phyloP scores from a whole-genome alignment of 2,329 filamentous ascomycete species.

The Pseudofabraea citricarpa region DNA sequence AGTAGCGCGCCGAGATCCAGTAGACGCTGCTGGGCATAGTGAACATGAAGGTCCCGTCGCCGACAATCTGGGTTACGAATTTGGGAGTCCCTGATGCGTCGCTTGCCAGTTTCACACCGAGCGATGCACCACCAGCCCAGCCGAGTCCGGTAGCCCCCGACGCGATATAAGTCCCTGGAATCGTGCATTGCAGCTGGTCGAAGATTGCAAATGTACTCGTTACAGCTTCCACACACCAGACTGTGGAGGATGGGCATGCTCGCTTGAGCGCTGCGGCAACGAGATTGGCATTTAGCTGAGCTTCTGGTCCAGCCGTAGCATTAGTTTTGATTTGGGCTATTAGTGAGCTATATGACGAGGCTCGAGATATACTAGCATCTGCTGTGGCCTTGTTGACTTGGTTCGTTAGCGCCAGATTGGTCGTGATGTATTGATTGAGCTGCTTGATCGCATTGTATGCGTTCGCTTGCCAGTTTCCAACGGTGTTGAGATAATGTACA shows the following conservation, averaged over 20 bases:
- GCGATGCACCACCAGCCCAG: slow-evolving; percentile 68
- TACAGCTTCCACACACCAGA: slow-evolving; percentile 71
- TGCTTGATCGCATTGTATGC: slow-evolving; percentile 60
- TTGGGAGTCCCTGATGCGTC: slow-evolving; percentile 41
- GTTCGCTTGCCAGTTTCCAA: slow-evolving; percentile 61
- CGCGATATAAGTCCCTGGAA: slow-evolving; percentile 70
- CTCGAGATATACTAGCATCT: background rate
- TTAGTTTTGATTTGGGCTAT: background rate
- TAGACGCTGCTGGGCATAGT: slow-evolving; percentile 57
- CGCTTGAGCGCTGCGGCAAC: slow-evolving; percentile 41
- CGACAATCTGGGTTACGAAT: slow-evolving; percentile 56
- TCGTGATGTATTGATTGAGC: slow-evolving; percentile 40
- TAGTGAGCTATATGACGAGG: background rate
- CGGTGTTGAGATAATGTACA: slow-evolving; percentile 63
- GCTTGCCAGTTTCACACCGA: slow-evolving; percentile 69
- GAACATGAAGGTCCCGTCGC: slow-evolving; percentile 61
- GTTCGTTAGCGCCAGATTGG: background rate
- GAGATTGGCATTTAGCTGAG: slow-evolving; percentile 33
- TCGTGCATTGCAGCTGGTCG: slow-evolving; percentile 61
- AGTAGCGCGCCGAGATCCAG: slow-evolving; percentile 60
- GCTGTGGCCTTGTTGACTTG: background rate
- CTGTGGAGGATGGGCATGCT: slow-evolving; percentile 52
- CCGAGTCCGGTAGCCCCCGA: slow-evolving; percentile 72
- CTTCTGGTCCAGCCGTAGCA: no score
- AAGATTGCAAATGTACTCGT: slow-evolving; percentile 60